Evolutionary conservation across 768 basidiomycete genomes (phyloP), one percentile per base, ranked within the genome.

Genomic region (Boletus vinaceobasis): DNA sequence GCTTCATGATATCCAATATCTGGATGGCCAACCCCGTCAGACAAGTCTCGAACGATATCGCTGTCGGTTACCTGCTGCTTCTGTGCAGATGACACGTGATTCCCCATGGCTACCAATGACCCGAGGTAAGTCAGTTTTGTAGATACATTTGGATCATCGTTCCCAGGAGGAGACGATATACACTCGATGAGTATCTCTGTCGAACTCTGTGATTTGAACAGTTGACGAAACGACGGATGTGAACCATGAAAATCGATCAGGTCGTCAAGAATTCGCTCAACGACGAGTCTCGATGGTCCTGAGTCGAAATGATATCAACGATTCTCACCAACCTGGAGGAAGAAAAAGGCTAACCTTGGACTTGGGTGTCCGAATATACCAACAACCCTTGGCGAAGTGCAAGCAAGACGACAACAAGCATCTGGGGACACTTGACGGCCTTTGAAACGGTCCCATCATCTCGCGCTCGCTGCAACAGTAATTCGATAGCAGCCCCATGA

Each of bases 41-140:
- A 38, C 42, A 35, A 35, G 60, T 31, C n/a, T 52, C 29, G 4
- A 45, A 39, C 13, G 36, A 36, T 15, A 13, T 38, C n/a, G 52
- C 19, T n/a, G 17, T 27, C n/a, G 45, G 26, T 36, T 62, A 89
- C 90, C 78, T 90, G 86, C 49, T 81, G 82, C 60, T 89, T 91
- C 67, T 91, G 88, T n/a, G 69, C 39, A 0, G 79, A 78, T 14
- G 81, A 77, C 39, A 88, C 81, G 9, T 78, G 71, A 50, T 80
- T 80, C 52, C 87, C 88, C 53, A 85, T 71, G 2, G 87, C 85
- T 26, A 93, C 73, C 17, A 85, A 80, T 27, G 86, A 64, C 2
- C 82, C 88, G 26, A 93, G 74, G 58, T 90, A 86, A 4, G 79
- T 82, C 15, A 91, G 66, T 56, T 90, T 90, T 60, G 90, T 85